Conservation (phyloP, 768 basidiomycete species). For the Tylopilus rubrobrunneus region DNA sequence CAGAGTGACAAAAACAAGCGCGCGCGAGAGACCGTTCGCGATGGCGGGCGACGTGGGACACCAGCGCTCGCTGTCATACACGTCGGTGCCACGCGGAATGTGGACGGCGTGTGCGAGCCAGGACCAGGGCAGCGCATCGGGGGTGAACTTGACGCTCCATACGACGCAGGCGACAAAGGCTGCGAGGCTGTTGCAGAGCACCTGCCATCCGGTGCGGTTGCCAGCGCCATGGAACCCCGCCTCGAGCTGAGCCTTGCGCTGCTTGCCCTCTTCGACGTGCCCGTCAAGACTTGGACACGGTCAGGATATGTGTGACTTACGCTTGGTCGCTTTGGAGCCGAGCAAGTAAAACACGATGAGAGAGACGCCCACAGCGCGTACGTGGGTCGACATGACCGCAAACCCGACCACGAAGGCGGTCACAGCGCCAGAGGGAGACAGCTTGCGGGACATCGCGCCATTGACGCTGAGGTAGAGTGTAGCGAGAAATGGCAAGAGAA, state of each 20-base stretch:
- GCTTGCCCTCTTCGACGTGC: constrained; percentile 56
- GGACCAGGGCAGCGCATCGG: constrained; percentile 40
- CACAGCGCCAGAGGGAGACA: constrained; percentile 72
- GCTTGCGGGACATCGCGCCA: constrained; percentile 69
- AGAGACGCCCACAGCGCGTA: constrained; percentile 59
- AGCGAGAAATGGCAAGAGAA: constrained; percentile 38
- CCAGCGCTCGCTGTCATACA: constrained; percentile 47
- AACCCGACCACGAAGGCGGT: constrained; percentile 79
- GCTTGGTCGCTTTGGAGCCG: constrained; percentile 82
- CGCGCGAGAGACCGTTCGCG: constrained; percentile 52
- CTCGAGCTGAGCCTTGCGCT: constrained; percentile 70
- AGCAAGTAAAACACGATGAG: constrained; percentile 77
- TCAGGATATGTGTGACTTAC: constrained; percentile 33
- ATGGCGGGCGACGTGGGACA: constrained; percentile 53
- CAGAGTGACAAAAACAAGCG: constrained; percentile 57
- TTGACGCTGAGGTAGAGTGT: constrained; percentile 58
- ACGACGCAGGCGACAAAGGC: constrained; percentile 53
- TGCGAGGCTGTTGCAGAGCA: constrained; percentile 73
- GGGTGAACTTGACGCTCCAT: constrained; percentile 62
- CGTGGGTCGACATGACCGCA: constrained; percentile 62
- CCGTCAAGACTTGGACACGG: not conserved
- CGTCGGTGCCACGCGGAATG: constrained; percentile 10
- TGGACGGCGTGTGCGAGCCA: constrained; percentile 11
- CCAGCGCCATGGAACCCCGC: constrained; percentile 74
- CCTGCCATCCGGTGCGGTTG: constrained; percentile 76